A percentile compares a stretch with the other conserved stretches of the same genome.
phyloP scores from a whole-genome alignment of 345 rosid genomes.

The Noccaea caerulescens region DNA sequence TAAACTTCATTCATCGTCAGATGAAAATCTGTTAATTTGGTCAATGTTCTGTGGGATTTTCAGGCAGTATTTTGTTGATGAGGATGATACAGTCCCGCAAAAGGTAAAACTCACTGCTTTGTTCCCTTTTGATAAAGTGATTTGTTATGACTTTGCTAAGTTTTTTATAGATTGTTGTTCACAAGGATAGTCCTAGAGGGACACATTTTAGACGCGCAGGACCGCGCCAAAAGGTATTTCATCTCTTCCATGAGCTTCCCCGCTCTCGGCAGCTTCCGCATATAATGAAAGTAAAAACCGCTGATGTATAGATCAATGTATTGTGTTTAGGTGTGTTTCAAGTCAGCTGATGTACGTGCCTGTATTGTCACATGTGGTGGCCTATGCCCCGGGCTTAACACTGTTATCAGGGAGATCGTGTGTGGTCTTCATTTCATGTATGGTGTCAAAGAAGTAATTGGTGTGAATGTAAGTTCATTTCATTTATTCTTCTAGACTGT shows the following conservation, averaged over 20 bases:
- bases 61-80: conserved; percentile 90
- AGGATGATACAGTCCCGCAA: conserved; percentile 72
- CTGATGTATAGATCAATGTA: neutral
- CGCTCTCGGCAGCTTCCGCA: neutral
- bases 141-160: conserved; percentile 8
- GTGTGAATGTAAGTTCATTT: conserved; percentile 69
- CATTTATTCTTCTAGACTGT: neutral
- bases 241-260: conserved; percentile 1
- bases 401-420: conserved; percentile 93
- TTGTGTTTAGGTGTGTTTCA: conserved; percentile 63
- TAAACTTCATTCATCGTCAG: conserved; percentile 1
- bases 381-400: conserved; percentile 92
- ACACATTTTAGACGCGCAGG: conserved; percentile 92
- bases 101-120: conserved; percentile 53
- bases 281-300: conserved; percentile 3
- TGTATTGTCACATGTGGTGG: conserved; percentile 97
- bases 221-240: conserved; percentile 81
- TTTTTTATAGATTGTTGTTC: conserved; percentile 66
- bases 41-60: conserved; percentile 17
- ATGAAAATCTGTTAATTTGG: neutral
- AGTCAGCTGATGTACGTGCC: conserved; percentile 79
- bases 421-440: conserved; percentile 79
- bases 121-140: conserved; percentile 7
- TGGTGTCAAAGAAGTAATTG: conserved; percentile 72
- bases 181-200: conserved; percentile 78